These are phyloP conservation scores for Plasmodium coatneyi DNA, from an alignment of 169 alveolate species.

Conservation along the genomic window DNA sequence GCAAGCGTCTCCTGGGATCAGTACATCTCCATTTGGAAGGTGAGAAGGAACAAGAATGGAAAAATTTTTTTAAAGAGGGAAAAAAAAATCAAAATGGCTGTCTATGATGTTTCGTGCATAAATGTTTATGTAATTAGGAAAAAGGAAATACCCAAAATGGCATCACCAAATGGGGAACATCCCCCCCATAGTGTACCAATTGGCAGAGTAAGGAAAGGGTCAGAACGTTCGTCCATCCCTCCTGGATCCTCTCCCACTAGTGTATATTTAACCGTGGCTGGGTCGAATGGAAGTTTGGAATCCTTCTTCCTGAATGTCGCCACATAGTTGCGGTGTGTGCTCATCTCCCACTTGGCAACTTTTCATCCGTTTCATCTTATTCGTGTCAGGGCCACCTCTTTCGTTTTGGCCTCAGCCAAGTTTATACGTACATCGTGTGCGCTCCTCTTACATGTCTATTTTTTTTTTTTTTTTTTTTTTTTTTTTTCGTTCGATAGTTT, in stretches of 20 bases:
- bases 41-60: not conserved
- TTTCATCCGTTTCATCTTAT: not conserved
- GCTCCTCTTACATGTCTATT: not conserved
- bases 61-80: not conserved
- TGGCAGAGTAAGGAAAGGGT: not conserved
- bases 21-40: conserved; percentile 31
- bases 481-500: not conserved
- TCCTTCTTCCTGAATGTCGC: not conserved
- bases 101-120: conserved; percentile 64
- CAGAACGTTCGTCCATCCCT: not conserved
- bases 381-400: not conserved
- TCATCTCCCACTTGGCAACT: not conserved
- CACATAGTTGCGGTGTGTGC: not conserved
- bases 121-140: conserved; percentile 19
- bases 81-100: conserved; percentile 38
- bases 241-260: not conserved
- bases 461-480: not conserved
- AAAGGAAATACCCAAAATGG: not conserved
- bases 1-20: conserved; percentile 71
- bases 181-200: not conserved
- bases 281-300: conserved; percentile 20
- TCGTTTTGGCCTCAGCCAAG: not conserved
- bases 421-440: not conserved
- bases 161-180: not conserved
- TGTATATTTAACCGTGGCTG: conserved; percentile 5